Evolutionary conservation across 2,329 filamentous ascomycete genomes (phyloP).

Genomic region (Hypoxylon rubiginosum): DNA sequence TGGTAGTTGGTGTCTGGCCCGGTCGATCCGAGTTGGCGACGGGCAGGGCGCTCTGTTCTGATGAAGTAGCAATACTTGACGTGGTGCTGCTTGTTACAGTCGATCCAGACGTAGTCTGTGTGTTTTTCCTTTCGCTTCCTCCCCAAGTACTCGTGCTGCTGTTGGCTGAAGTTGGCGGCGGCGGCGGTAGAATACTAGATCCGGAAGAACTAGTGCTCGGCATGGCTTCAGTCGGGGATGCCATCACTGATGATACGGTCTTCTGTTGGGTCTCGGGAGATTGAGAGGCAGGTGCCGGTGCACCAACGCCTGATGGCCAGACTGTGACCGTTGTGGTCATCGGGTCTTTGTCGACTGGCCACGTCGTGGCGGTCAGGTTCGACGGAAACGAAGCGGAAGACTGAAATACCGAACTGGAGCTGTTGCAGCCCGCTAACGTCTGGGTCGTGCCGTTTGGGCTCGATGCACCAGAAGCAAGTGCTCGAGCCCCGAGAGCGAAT

Average conservation of each 20-base stretch:
- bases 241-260: background rate
- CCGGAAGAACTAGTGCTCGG: background rate
- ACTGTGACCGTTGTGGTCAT: background rate
- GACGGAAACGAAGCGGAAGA: background rate
- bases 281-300: background rate
- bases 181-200: background rate
- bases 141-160: background rate
- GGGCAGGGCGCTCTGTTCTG: background rate
- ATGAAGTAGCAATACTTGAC: background rate
- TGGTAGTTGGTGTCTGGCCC: background rate
- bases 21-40: background rate
- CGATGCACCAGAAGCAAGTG: background rate
- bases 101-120: background rate
- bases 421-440: background rate
- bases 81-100: background rate
- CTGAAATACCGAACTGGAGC: background rate
- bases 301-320: background rate
- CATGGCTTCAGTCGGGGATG: background rate
- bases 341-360: background rate
- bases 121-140: background rate
- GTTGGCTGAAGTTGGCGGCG: background rate
- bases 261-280: background rate
- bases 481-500: background rate
- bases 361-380: background rate
- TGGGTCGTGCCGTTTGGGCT: background rate